Percentiles rank a stretch among this genome's conserved stretches.
phyloP scores from a whole-genome alignment of 169 alveolate genomes.

The Plasmodium coatneyi region DNA sequence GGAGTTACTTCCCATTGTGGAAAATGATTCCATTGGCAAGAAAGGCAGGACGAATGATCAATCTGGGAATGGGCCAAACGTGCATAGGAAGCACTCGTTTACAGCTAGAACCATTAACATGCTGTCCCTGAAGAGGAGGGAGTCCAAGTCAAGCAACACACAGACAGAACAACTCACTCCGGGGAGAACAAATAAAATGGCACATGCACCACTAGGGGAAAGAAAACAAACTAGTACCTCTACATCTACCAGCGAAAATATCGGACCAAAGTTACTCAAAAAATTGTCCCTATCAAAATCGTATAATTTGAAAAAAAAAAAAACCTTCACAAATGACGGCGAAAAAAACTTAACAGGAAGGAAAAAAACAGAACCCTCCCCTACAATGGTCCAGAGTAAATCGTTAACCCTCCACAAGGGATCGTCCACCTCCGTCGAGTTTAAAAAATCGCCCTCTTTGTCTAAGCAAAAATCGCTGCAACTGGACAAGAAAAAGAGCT shows the following conservation, averaged over 20 bases:
- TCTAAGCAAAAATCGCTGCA: not conserved
- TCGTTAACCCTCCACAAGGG: conserved; percentile 6
- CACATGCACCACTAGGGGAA: not conserved
- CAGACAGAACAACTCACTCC: not conserved
- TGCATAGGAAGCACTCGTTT: not conserved
- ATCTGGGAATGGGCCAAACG: not conserved
- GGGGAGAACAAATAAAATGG: not conserved
- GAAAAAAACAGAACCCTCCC: not conserved
- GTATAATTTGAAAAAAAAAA: not conserved
- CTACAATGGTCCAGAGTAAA: not conserved
- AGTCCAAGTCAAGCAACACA: not conserved
- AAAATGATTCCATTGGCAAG: not conserved
- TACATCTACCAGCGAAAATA: not conserved
- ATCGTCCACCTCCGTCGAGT: conserved; percentile 1
- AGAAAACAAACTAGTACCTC: not conserved
- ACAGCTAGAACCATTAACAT: not conserved
- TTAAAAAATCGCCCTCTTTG: conserved; percentile 11
- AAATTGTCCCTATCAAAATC: not conserved
- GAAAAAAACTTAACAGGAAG: not conserved
- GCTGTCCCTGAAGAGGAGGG: not conserved
- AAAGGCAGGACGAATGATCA: not conserved
- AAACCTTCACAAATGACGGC: not conserved
- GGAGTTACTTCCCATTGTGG: not conserved
- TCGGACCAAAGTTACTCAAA: not conserved
- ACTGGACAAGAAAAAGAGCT: conserved; percentile 8